Percentiles rank a stretch among this genome's conserved stretches.
Conservation (phyloP, 2,329 filamentous ascomycete genomes). For the Penicillium sp. region DNA sequence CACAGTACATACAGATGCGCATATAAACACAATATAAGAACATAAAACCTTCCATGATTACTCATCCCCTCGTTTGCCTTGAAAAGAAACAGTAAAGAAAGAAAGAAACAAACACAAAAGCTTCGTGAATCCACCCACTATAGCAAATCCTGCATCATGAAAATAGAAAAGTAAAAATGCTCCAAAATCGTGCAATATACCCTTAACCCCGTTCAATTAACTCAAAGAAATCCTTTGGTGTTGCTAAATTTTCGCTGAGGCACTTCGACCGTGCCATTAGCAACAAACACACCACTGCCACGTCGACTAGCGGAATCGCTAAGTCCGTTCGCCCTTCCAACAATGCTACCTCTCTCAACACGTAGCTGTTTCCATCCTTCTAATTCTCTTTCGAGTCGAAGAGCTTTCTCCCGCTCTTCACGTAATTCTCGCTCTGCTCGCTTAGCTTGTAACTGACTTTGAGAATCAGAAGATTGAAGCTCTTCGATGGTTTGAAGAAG, state of each 20-base stretch:
- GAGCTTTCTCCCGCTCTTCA: slow-evolving; percentile 77
- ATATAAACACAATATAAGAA: background rate
- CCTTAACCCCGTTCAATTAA: background rate
- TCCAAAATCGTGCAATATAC: background rate
- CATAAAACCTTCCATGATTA: background rate
- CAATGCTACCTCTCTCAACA: slow-evolving; percentile 53
- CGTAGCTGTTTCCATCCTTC: slow-evolving; percentile 74
- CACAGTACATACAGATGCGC: background rate
- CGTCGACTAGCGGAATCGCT: slow-evolving; percentile 39
- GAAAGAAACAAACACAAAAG: background rate
- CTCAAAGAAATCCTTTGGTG: slow-evolving; percentile 71
- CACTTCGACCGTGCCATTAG: slow-evolving; percentile 46
- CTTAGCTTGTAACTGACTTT: slow-evolving; percentile 73
- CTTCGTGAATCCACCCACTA: background rate
- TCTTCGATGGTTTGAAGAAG: slow-evolving; percentile 90
- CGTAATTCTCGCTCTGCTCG: slow-evolving; percentile 85
- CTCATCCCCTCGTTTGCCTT: background rate
- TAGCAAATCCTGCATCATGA: background rate
- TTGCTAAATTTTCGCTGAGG: slow-evolving; percentile 67
- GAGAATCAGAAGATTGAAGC: slow-evolving; percentile 80
- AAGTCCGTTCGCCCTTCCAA: slow-evolving; percentile 25
- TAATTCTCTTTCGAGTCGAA: slow-evolving; percentile 81
- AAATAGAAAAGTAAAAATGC: background rate
- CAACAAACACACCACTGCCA: slow-evolving; percentile 35
- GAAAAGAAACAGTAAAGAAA: background rate